phyloP scores from a whole-genome alignment of 2,329 filamentous ascomycete genomes.

The Alternaria triticimaculans region DNA sequence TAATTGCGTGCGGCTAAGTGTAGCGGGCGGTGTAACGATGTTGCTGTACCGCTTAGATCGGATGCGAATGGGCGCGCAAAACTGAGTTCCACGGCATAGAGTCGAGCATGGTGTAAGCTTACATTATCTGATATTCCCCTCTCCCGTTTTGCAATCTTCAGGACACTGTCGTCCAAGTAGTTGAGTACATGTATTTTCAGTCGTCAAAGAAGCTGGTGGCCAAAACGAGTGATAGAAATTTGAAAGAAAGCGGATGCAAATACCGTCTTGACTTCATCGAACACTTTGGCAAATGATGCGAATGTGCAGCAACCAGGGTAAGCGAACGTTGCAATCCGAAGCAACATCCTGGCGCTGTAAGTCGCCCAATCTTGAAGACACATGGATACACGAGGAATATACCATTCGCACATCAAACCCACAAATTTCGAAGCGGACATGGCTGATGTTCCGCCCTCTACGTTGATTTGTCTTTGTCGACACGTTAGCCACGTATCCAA shows the following conservation, averaged over 20 bases:
- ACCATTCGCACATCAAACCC: background rate
- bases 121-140: background rate
- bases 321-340: conserved; percentile 6
- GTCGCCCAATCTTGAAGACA: background rate
- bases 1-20: background rate
- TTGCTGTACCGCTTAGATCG: background rate
- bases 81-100: background rate
- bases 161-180: background rate
- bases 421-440: background rate
- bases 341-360: background rate
- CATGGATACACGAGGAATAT: background rate
- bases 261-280: background rate
- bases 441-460: background rate
- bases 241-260: background rate
- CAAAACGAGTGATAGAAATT: background rate
- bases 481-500: background rate
- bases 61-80: background rate
- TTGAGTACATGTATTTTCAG: background rate
- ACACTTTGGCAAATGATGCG: background rate
- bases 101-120: background rate
- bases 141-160: background rate
- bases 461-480: background rate
- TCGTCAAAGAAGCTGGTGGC: background rate
- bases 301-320: conserved; percentile 1
- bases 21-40: conserved; percentile 9